phyloP scores from a whole-genome alignment of 2,329 filamentous ascomycete species.

The Aspergillus ibericus region DNA sequence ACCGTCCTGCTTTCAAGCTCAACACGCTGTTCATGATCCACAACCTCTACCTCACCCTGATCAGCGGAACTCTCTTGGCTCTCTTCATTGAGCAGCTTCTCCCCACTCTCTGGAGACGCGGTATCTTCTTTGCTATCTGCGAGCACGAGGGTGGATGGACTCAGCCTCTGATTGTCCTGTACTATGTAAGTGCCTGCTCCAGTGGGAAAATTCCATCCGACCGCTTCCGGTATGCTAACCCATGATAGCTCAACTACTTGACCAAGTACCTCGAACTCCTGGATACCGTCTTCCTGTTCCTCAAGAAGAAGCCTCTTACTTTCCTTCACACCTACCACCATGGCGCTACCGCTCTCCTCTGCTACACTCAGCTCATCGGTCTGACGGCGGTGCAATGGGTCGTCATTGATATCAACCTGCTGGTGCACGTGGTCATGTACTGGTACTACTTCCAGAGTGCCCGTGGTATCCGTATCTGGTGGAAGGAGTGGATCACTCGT shows the following conservation, averaged over 20 bases:
- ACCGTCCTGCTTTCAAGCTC: slow-evolving; percentile 79
- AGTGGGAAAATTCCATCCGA: slow-evolving; percentile 22
- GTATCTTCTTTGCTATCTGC: slow-evolving; percentile 88
- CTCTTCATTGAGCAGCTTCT: slow-evolving; percentile 91
- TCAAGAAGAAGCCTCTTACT: slow-evolving; percentile 99
- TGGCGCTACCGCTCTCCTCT: slow-evolving; percentile 91
- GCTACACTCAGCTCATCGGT: slow-evolving; percentile 95
- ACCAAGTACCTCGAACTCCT: slow-evolving; percentile 97
- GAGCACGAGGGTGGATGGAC: slow-evolving; percentile 80
- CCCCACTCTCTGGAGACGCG: slow-evolving; percentile 74
- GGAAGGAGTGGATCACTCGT: slow-evolving; percentile 99
- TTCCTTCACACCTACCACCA: slow-evolving; percentile 99
- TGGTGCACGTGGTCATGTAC: slow-evolving; percentile 98
- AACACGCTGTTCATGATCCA: slow-evolving; percentile 90
- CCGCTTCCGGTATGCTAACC: slow-evolving; percentile 32
- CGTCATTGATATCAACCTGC: slow-evolving; percentile 85
- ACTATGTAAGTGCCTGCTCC: slow-evolving; percentile 72
- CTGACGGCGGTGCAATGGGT: slow-evolving; percentile 94
- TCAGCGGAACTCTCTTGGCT: slow-evolving; percentile 75
- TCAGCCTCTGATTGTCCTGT: slow-evolving; percentile 85
- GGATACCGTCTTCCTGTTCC: slow-evolving; percentile 93
- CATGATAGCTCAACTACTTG: slow-evolving; percentile 84
- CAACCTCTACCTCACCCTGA: slow-evolving; percentile 88
- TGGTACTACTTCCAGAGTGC: slow-evolving; percentile 99
- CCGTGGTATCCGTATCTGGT: slow-evolving; percentile 93